A percentile compares a stretch with the other conserved stretches of the same genome.
Conservation (phyloP, 148 eudicot genomes). For the Spergularia marina region DNA sequence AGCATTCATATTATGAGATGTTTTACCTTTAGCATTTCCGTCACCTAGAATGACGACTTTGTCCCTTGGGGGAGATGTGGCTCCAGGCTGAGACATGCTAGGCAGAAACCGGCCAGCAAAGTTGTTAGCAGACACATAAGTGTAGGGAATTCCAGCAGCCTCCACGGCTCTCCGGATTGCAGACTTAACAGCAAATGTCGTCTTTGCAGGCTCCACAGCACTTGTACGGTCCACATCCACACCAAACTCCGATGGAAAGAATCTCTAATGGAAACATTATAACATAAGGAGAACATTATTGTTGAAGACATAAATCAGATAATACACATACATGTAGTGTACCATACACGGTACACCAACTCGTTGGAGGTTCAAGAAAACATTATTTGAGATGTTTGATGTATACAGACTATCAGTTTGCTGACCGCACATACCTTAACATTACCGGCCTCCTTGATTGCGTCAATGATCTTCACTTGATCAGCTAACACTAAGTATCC, state of each 20-base stretch:
- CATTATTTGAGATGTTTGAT: no score
- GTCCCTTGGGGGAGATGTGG: conserved; percentile 59
- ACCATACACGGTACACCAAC: not conserved
- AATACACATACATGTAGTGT: no score
- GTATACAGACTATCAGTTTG: no score
- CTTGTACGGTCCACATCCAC: conserved; percentile 53
- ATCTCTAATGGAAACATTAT: conserved; percentile 36
- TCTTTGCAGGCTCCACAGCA: conserved; percentile 58
- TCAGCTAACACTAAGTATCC: conserved; percentile 42
- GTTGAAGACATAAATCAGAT: no score
- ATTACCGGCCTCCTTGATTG: conserved; percentile 75
- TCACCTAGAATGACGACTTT: conserved; percentile 61
- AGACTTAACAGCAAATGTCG: conserved; percentile 34
- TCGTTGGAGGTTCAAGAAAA: no score
- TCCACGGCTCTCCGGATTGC: conserved; percentile 50
- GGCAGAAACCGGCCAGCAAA: conserved; percentile 51
- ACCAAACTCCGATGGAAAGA: conserved; percentile 71
- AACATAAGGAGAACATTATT: no score
- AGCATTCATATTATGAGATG: not conserved
- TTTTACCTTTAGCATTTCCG: conserved; percentile 56
- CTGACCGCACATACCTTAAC: conserved; percentile 43
- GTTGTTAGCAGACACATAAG: conserved; percentile 47
- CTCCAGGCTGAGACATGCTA: conserved; percentile 45
- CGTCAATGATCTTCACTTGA: conserved; percentile 64
- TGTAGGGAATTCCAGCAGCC: conserved; percentile 55